A percentile compares a stretch with the other conserved stretches of the same genome.
Evolutionary conservation across 352 stramenopile species (phyloP).

Genomic region (Phytophthora cajani): DNA sequence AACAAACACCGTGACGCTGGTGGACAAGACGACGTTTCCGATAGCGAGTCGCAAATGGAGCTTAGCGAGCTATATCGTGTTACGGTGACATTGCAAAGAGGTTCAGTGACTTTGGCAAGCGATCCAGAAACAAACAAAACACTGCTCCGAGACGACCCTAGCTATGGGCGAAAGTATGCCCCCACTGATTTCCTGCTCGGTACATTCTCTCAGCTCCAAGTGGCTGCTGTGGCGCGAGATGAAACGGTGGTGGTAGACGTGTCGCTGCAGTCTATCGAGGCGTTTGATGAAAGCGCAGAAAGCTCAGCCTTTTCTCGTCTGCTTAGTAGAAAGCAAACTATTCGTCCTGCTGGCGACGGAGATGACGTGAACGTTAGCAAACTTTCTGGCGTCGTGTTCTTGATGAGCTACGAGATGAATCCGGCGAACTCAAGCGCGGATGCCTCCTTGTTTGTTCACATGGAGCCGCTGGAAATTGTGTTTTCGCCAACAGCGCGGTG

Average conservation of each 20-base stretch:
- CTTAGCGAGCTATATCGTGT: conserved; percentile 71
- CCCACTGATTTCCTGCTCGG: conserved; percentile 81
- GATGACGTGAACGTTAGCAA: conserved; percentile 68
- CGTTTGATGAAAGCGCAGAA: conserved; percentile 88
- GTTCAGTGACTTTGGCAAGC: conserved; percentile 77
- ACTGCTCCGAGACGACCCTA: conserved; percentile 66
- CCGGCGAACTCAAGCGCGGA: conserved; percentile 67
- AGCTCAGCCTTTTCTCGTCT: conserved; percentile 83
- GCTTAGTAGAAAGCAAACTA: conserved; percentile 72
- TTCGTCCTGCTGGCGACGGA: conserved; percentile 47
- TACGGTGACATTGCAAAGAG: conserved; percentile 75
- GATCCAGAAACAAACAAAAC: conserved; percentile 76
- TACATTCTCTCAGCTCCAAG: conserved; percentile 80
- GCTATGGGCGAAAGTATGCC: conserved; percentile 69
- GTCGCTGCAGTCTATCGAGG: conserved; percentile 87
- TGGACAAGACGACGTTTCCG: conserved; percentile 35
- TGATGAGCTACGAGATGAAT: conserved; percentile 88
- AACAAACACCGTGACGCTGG: conserved; percentile 33
- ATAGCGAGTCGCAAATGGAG: conserved; percentile 46
- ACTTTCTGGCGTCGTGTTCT: conserved; percentile 76
- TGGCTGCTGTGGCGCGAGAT: conserved; percentile 70
- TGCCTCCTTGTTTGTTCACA: conserved; percentile 79
- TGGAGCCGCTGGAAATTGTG: conserved; percentile 89
- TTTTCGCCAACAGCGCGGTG: conserved; percentile 86
- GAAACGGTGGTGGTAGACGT: conserved; percentile 83